Evolutionary conservation across 1,139 yeast species (phyloP).

Genomic region (Yamadazyma atmosphaerica): DNA sequence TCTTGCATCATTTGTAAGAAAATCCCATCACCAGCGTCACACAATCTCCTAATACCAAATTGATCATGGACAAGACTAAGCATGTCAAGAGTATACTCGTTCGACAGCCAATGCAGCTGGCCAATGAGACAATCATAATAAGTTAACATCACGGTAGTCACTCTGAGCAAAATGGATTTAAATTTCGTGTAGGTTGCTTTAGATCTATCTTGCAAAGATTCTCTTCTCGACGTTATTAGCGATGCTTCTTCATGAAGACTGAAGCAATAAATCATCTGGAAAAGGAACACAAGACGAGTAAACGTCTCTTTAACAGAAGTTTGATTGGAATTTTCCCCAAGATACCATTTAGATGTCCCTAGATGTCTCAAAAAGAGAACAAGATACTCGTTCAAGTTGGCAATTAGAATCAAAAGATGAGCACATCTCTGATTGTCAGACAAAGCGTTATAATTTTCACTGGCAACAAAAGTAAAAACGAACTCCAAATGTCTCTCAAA

Average conservation of each 20-base stretch:
- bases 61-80: constrained; percentile 68
- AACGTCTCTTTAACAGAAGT: constrained; percentile 9
- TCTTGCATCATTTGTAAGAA: constrained; percentile 63
- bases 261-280: constrained; percentile 43
- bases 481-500: constrained; percentile 45
- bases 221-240: constrained; percentile 34
- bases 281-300: constrained; percentile 25
- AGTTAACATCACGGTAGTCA: constrained; percentile 38
- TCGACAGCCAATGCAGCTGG: neutral
- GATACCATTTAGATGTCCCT: constrained; percentile 22
- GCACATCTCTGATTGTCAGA: constrained; percentile 16
- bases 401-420: constrained; percentile 29
- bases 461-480: constrained; percentile 21
- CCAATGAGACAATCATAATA: constrained; percentile 24
- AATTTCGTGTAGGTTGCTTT: constrained; percentile 39
- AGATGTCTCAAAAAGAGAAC: constrained; percentile 22
- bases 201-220: constrained; percentile 32
- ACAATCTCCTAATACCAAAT: constrained; percentile 66
- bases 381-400: constrained; percentile 33
- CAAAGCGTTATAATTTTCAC: constrained; percentile 13
- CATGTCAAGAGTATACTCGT: constrained; percentile 29
- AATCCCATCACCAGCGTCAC: constrained; percentile 64
- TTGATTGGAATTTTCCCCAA: constrained; percentile 7
- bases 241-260: constrained; percentile 53
- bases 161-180: constrained; percentile 51